phyloP scores from a whole-genome alignment of 495 filamentous ascomycete genomes.

The Cenococcum geophilum region DNA sequence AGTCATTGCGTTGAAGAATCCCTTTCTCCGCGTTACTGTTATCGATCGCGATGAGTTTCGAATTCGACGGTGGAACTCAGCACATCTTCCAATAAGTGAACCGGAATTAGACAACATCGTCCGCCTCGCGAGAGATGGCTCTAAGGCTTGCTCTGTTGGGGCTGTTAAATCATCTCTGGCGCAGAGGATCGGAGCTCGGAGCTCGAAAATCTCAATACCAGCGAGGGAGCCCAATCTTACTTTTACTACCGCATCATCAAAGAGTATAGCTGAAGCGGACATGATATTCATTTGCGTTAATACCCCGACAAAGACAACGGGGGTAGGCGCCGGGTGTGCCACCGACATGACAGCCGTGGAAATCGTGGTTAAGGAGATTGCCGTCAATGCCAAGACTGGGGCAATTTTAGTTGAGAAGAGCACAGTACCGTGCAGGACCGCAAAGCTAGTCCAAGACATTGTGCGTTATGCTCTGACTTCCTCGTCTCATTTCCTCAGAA shows the following conservation, averaged over 20 bases:
- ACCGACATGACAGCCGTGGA: constrained; percentile 72
- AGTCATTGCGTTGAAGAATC: constrained; percentile 67
- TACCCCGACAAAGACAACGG: constrained; percentile 70
- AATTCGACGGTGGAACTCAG: constrained; percentile 68
- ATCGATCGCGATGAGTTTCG: constrained; percentile 60
- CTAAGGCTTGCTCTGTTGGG: constrained; percentile 19
- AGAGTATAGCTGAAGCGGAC: constrained; percentile 60
- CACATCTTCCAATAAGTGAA: constrained; percentile 71
- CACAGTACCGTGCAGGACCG: constrained; percentile 75
- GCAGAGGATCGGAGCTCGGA: background rate
- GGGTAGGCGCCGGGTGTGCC: constrained; percentile 63
- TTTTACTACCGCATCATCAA: constrained; percentile 62
- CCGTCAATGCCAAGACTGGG: constrained; percentile 55
- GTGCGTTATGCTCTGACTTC: constrained; percentile 63
- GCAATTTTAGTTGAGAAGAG: constrained; percentile 80
- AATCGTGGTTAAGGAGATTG: constrained; percentile 59
- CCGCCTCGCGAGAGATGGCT: constrained; percentile 54
- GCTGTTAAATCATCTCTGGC: background rate
- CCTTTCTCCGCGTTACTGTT: constrained; percentile 60
- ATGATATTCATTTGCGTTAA: constrained; percentile 75
- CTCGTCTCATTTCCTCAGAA: constrained; percentile 37
- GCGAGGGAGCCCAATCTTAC: constrained; percentile 56
- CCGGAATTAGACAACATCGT: constrained; percentile 65
- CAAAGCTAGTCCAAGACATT: constrained; percentile 49
- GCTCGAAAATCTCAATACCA: constrained; percentile 20